Percentiles rank a stretch among this genome's conserved stretches.
These are phyloP conservation scores for Rhizopus sp. DNA, from an alignment of 371 early-diverging fungal genomes.

Conservation along the genomic window DNA sequence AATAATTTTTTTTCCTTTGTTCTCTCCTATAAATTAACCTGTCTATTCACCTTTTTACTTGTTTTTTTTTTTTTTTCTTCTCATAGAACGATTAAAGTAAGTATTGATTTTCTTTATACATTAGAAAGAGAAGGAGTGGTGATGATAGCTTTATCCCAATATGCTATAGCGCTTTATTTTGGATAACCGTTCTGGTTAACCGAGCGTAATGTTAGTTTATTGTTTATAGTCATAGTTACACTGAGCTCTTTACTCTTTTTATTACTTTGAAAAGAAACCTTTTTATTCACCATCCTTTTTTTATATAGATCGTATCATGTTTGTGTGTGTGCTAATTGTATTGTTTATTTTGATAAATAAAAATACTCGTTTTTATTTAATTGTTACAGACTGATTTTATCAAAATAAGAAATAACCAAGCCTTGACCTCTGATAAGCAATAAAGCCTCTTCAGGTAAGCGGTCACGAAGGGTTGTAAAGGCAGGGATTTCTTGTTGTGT, in stretches of 20 bases:
- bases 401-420: constrained; percentile 25
- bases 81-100: neutral
- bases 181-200: constrained; percentile 35
- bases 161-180: constrained; percentile 34
- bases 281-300: neutral
- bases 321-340: neutral
- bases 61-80: neutral
- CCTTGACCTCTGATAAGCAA: constrained; percentile 42
- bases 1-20: neutral
- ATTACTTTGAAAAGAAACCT: neutral
- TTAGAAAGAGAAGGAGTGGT: constrained; percentile 11
- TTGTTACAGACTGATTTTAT: constrained; percentile 9
- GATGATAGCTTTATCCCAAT: constrained; percentile 29
- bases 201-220: constrained; percentile 34
- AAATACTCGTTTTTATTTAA: constrained; percentile 3
- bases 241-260: constrained; percentile 23
- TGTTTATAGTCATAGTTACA: constrained; percentile 42
- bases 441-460: constrained; percentile 26
- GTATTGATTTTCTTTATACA: neutral
- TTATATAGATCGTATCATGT: neutral
- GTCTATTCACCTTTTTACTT: neutral
- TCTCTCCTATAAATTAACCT: constrained; percentile 1
- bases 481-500: constrained; percentile 39
- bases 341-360: neutral
- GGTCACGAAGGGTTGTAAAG: constrained; percentile 28